phyloP scores from a whole-genome alignment of 2,329 filamentous ascomycete species.

The Tothia fuscella region DNA sequence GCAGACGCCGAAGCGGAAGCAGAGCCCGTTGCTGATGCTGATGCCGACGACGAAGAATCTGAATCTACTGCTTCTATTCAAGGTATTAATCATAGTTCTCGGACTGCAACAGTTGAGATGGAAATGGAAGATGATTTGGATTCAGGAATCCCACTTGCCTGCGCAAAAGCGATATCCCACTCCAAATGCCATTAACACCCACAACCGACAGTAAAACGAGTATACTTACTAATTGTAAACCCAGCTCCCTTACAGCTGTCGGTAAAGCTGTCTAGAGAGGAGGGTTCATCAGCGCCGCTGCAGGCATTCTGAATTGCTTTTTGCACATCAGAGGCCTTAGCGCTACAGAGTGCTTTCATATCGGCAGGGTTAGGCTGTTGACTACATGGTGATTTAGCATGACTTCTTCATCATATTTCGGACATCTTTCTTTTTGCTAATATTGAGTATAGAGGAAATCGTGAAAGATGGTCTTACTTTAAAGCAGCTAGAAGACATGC shows the following conservation, averaged over 20 bases:
- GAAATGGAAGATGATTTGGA: too few relatives aligned
- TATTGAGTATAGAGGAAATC: neutral
- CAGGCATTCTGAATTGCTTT: neutral
- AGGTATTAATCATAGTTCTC: too few relatives aligned
- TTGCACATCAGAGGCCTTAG: neutral
- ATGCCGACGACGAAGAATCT: too few relatives aligned
- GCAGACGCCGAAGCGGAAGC: neutral
- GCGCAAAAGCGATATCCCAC: too few relatives aligned
- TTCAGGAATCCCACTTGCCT: too few relatives aligned
- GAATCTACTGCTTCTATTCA: too few relatives aligned
- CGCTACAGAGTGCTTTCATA: slow-evolving; percentile 2
- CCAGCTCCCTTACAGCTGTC: slow-evolving; percentile 6
- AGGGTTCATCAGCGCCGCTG: neutral
- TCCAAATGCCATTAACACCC: too few relatives aligned
- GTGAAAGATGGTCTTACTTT: neutral
- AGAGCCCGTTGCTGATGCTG: neutral
- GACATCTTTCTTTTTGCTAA: neutral
- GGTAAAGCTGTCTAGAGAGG: neutral
- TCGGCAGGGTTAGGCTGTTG: neutral
- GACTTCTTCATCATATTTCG: too few relatives aligned
- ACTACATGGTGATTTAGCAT: neutral
- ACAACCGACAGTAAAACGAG: too few relatives aligned
- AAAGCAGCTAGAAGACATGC: slow-evolving; percentile 7
- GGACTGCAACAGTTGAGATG: too few relatives aligned
- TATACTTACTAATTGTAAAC: slow-evolving; percentile 2